A percentile compares a stretch with the other conserved stretches of the same genome.
Conservation (phyloP, 768 basidiomycete genomes). For the Xerocomellus intermedius region DNA sequence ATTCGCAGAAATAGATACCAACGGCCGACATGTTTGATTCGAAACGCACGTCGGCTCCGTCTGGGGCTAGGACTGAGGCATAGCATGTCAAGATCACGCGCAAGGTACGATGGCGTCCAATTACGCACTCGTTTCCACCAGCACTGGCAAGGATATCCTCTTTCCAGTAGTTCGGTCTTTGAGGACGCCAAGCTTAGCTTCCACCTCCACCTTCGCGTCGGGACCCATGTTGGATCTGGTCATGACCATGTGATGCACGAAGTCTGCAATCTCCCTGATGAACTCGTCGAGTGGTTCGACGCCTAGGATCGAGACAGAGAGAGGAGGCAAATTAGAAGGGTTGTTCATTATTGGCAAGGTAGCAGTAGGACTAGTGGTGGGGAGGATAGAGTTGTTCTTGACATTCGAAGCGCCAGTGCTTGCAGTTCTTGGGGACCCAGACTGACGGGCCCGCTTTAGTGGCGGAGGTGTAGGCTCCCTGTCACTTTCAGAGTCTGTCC, state of each 20-base stretch:
- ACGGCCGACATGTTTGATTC: conserved; percentile 93
- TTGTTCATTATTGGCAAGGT: conserved; percentile 27
- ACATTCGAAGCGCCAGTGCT: conserved; percentile 23
- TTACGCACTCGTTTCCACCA: conserved; percentile 80
- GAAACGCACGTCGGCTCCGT: conserved; percentile 66
- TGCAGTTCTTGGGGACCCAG: conserved; percentile 27
- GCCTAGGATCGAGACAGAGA: conserved; percentile 79
- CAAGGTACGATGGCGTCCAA: neutral
- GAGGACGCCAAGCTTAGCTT: conserved; percentile 85
- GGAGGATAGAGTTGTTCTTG: conserved; percentile 14
- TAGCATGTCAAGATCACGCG: conserved; percentile 2
- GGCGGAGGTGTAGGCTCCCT: conserved; percentile 29
- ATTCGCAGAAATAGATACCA: conserved; percentile 32
- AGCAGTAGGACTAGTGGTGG: conserved; percentile 9
- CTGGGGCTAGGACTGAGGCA: conserved; percentile 62
- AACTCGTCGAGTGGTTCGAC: conserved; percentile 93
- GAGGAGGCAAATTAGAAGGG: conserved; percentile 47
- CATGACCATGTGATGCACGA: conserved; percentile 69
- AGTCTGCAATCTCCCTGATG: conserved; percentile 88
- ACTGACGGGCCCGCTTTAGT: conserved; percentile 39
- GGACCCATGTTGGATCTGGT: conserved; percentile 55
- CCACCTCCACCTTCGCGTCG: conserved; percentile 66
- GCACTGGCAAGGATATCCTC: conserved; percentile 67
- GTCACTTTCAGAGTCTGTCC: conserved; percentile 31
- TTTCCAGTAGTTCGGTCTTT: conserved; percentile 53